Percentiles rank a stretch among this genome's conserved stretches.
Evolutionary conservation across 2,329 filamentous ascomycete species (phyloP).

Genomic region (Penicillium sp.): DNA sequence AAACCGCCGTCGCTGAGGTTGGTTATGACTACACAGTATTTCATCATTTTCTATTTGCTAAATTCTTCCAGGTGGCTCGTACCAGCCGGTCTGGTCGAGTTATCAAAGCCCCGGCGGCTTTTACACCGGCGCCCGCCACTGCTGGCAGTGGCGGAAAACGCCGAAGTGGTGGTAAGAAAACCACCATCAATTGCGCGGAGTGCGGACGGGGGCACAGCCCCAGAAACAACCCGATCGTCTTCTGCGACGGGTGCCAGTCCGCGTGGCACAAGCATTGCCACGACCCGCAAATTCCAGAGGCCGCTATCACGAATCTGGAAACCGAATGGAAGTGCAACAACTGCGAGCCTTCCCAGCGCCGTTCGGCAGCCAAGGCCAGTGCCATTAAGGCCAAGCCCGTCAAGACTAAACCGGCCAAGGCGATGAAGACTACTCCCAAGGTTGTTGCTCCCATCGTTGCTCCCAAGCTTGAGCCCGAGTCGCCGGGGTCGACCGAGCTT

Average conservation of each 20-base stretch:
- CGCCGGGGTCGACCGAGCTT: conserved; percentile 21
- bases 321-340: conserved; percentile 67
- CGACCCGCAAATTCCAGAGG: conserved; percentile 66
- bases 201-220: conserved; percentile 70
- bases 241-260: conserved; percentile 75
- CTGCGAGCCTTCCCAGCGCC: conserved; percentile 53
- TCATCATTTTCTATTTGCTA: not conserved
- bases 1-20: not conserved
- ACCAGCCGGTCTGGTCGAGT: conserved; percentile 11
- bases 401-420: conserved; percentile 1
- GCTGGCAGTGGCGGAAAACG: conserved; percentile 14
- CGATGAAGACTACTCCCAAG: not conserved
- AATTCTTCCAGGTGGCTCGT: not conserved
- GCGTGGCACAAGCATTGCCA: conserved; percentile 82
- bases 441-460: not conserved
- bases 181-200: conserved; percentile 58
- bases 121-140: conserved; percentile 24
- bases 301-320: conserved; percentile 61
- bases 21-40: not conserved
- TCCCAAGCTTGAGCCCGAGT: conserved; percentile 6
- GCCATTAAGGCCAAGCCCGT: not conserved
- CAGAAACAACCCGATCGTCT: conserved; percentile 72
- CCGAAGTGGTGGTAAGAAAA: conserved; percentile 47
- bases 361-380: conserved; percentile 23
- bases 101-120: conserved; percentile 7